Evolutionary conservation across 2,329 filamentous ascomycete species (phyloP), one percentile per base, ranked within the genome.

Genomic region (Trichophyton benhamiae): DNA sequence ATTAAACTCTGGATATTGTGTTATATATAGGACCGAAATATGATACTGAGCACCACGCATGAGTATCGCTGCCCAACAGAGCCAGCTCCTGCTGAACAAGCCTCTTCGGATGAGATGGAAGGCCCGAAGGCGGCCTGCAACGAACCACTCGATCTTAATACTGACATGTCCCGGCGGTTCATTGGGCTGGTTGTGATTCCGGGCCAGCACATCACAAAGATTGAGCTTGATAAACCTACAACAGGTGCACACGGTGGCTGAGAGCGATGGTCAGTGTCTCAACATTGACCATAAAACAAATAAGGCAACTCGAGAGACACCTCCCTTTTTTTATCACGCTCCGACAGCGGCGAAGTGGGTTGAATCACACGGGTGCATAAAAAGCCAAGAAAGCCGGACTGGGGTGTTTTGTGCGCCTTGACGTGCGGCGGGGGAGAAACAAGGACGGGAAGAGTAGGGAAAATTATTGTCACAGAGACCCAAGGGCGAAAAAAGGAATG

Each of bases 161-260:
- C 89, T 60, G 83, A 90, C 67, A 88, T 95, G 85, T 87, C 84
- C 27, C 91, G 88, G 66, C 84, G 94, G 60, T 95, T 90, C 70
- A 83, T 99, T 22, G 94, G 94, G 0, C 76, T 97, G 27, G 85
- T 99, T 2, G 91, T 96, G 25, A 84, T 99, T 3, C 94, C 94
- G 0, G 91, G 92, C 0, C 79, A 87, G 66, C 84, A 95, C 71
- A 89, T 99, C 66, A 84, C 81, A 63, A 92, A 87, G 77, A 90
- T 99, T 68, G 91, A 96, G 73, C 79, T 94, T 55, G 91, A 97
- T 71, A 87, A 63, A 48, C 55, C 36, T 49, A 25, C 61, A 13
- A 48, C 3, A 36, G 27, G 27, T 15, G 49, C 30, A 13, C 25
- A 30, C 15, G 2, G 15, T 41, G 55, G 33, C 20, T 58, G 55